Evolutionary conservation across 306 rosid species (phyloP), one percentile per base, ranked within the genome.

Genomic region (Cercis canadensis): DNA sequence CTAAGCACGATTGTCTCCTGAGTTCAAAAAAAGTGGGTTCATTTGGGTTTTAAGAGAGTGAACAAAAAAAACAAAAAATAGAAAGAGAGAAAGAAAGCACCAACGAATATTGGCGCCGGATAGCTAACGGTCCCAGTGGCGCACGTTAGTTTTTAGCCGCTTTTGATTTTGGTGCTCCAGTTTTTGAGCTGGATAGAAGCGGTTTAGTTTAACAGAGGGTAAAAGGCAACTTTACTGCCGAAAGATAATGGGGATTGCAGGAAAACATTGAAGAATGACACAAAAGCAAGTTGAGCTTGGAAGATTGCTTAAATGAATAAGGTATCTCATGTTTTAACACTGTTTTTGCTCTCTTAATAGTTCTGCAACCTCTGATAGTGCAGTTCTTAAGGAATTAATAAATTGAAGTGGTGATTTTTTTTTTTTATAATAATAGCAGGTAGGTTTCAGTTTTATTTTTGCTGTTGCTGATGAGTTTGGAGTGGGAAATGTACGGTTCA

Each of bases 81-180:
- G 65, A 31, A 29, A 67, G 29, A 29, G 78, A 65, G 62, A 51
- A 61, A 41, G 65, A 62, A 56, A 57, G 77, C 79, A 75, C 51
- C 75, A 84, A 75, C 73, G 89, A 80, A 82, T 84, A 85, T 90
- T 86, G 87, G 92, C 89, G 92, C 89, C 79, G 89, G 83, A 76
- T 85, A 73, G 75, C 64, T 80, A 88, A 86, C 88, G 70, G 90
- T 82, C 82, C 67, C 72, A 12, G 83, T 70, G 69, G 83, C 79
- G 79, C 80, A 72, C 47, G 85, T 81, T 77, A 80, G 87, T 40
- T 60, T 63, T 65, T 68, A 69, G 70, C 71, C 13, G 47, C 67
- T 83, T 65, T 66, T 67, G 54, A 62, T 62, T 58, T 70, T 29
- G 67, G 10, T 34, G 67, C 70, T 39, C 10, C 75, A 18, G 65